phyloP scores from a whole-genome alignment of 2,329 filamentous ascomycete genomes.

The Magnaporthales sp. region DNA sequence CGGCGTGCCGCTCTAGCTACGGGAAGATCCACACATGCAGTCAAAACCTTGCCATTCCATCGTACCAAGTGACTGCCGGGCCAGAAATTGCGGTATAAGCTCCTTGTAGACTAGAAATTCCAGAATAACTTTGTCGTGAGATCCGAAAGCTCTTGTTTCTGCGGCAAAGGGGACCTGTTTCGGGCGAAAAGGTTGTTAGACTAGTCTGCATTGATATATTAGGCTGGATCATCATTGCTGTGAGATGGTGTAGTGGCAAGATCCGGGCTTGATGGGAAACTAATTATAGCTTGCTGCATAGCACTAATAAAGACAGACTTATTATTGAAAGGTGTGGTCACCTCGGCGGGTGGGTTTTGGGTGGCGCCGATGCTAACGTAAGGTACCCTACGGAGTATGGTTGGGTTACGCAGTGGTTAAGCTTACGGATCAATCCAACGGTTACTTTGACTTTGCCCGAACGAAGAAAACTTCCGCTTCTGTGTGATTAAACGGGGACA shows the following conservation, averaged over 20 bases:
- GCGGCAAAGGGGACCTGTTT: not conserved
- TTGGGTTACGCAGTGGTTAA: too few species aligned
- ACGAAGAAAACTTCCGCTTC: conserved; percentile 2
- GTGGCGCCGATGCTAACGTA: not conserved
- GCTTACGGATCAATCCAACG: not conserved
- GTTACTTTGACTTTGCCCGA: not conserved
- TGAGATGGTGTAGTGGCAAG: conserved; percentile 1
- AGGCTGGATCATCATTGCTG: not conserved
- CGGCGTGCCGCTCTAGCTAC: not conserved
- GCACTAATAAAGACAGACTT: not conserved
- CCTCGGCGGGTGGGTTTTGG: not conserved
- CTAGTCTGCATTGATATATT: not conserved
- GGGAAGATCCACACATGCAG: not conserved
- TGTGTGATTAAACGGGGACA: not conserved
- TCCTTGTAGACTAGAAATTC: not conserved
- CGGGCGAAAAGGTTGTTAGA: not conserved
- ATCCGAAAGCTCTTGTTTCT: not conserved
- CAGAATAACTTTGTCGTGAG: too few species aligned
- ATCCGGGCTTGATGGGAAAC: not conserved
- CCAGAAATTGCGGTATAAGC: not conserved
- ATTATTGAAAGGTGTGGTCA: not conserved
- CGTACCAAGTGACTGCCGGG: not conserved
- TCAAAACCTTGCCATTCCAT: not conserved
- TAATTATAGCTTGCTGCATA: not conserved
- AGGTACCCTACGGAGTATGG: not conserved